Evolutionary conservation across 2,329 filamentous ascomycete genomes (phyloP), one percentile per base, ranked within the genome.

Genomic region (Grosmannia serpens): DNA sequence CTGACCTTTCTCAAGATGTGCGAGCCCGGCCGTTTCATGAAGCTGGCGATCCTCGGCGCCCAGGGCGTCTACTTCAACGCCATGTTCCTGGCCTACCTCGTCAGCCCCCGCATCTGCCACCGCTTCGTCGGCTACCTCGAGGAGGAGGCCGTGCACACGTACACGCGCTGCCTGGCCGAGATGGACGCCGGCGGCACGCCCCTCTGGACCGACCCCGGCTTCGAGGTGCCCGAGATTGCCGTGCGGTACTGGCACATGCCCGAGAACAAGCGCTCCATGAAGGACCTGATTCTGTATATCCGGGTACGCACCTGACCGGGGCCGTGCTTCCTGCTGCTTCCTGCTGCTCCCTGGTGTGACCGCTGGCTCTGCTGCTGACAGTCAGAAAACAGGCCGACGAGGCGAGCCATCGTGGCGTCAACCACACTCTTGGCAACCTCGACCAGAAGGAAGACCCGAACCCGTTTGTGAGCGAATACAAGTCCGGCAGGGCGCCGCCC

Each of bases 21-120:
- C 58, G 81, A 91, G 64, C 89, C 89, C 4, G 87, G 87, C 56
- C 80, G 77, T 73, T 96, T 97, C 72, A 84, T 99, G 71, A 95
- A 89, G 62, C 71, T 90, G 59, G 89, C 96, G 84, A 90, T 97
- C 58, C 81, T 97, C 46, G 90, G 86, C 13, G 91, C 92, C 0
- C 92, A 97, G 71, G 94, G 92, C 46, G 89, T 97, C 65, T 97
- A 95, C 78, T 96, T 95, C 81, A 99, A 99, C 74, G 82, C 84
- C 63, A 83, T 97, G 70, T 97, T 99, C 78, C 61, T 96, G 62
- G 81, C 87, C 53, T 97, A 97, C 73, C 84, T 99, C 38, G 68
- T 96, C 61, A 90, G 87, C 1, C 92, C 94, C 8, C 84, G 86
- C 61, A 92, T 89, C 62, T 92, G 89, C 67, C 94, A 99, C 72